Evolutionary conservation across 331 rosid genomes (phyloP).

Genomic region (Cydonia oblonga): DNA sequence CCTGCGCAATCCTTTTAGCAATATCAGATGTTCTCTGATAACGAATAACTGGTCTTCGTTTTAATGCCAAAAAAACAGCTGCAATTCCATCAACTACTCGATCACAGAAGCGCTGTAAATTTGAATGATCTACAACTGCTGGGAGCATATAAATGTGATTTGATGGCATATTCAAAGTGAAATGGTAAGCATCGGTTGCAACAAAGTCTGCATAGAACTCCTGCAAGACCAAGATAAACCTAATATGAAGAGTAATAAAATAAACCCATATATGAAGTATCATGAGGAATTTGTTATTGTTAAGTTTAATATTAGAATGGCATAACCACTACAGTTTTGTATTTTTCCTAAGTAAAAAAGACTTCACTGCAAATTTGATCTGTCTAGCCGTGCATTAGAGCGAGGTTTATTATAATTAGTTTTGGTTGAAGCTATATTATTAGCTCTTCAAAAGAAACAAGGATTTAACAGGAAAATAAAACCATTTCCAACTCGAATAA

Average conservation of each 20-base stretch:
- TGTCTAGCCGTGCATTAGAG: neutral
- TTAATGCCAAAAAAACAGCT: constrained; percentile 71
- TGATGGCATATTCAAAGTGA: constrained; percentile 62
- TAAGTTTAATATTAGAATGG: neutral
- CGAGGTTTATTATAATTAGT: neutral
- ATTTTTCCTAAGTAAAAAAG: no score
- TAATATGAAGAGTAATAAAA: constrained; percentile 11
- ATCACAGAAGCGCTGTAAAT: constrained; percentile 57
- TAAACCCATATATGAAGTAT: neutral
- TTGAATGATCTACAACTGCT: constrained; percentile 73
- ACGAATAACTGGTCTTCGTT: constrained; percentile 82
- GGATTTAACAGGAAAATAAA: neutral
- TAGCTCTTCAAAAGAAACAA: neutral
- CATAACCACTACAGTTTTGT: no score
- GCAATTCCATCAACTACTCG: constrained; percentile 80
- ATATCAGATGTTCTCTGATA: constrained; percentile 87
- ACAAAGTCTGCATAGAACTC: constrained; percentile 85
- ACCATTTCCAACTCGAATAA: no score
- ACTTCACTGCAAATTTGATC: neutral
- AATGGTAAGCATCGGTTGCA: constrained; percentile 82
- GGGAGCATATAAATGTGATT: constrained; percentile 84
- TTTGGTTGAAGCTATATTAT: neutral
- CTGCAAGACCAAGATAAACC: constrained; percentile 43
- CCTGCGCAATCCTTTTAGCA: constrained; percentile 87
- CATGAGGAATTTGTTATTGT: neutral